phyloP scores from a whole-genome alignment of 768 basidiomycete species.

The Plicaturopsis crispa region DNA sequence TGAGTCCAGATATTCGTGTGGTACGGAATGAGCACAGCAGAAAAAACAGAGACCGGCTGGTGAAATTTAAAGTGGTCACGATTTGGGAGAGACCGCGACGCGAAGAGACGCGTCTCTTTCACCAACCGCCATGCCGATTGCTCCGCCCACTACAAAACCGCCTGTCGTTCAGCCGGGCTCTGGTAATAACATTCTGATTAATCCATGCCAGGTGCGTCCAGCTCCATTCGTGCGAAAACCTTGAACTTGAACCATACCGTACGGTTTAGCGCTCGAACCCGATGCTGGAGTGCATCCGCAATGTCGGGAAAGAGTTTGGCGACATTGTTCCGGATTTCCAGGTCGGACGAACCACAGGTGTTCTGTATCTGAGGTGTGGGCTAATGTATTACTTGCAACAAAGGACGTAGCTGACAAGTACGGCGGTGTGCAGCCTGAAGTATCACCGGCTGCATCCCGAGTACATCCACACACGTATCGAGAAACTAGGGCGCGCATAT shows the following conservation, averaged over 20 bases:
- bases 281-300: constrained; percentile 77
- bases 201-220: constrained; percentile 45
- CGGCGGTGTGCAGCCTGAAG: constrained; percentile 55
- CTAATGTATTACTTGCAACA: too few species aligned
- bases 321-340: constrained; percentile 94
- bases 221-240: not conserved
- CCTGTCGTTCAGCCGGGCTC: constrained; percentile 60
- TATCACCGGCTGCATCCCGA: constrained; percentile 98
- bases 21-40: too few species aligned
- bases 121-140: too few species aligned
- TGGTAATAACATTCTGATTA: constrained; percentile 60
- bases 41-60: too few species aligned
- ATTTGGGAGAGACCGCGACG: too few species aligned
- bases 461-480: constrained; percentile 88
- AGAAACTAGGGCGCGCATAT: constrained; percentile 76
- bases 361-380: constrained; percentile 80
- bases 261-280: constrained; percentile 71
- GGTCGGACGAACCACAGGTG: constrained; percentile 89
- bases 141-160: constrained; percentile 22
- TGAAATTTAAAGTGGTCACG: too few species aligned
- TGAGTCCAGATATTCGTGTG: too few species aligned
- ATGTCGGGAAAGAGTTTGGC: constrained; percentile 89
- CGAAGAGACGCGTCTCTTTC: too few species aligned
- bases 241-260: constrained; percentile 1
- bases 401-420: not conserved